A percentile compares a stretch with the other conserved stretches of the same genome.
Conservation (phyloP, 306 rosid species). For the Calophaca sinica region DNA sequence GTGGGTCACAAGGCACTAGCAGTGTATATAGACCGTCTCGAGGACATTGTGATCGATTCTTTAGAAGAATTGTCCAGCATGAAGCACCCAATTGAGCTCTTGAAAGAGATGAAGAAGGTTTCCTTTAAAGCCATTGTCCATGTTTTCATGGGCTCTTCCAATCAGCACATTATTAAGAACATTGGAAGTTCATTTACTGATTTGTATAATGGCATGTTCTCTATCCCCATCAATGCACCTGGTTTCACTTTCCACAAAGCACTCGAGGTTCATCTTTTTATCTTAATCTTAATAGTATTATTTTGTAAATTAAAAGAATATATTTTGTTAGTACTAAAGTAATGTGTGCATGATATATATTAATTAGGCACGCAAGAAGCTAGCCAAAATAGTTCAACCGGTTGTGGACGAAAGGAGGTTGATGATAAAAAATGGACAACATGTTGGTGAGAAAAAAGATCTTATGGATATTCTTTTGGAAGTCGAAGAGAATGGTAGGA, state of each 20-base stretch:
- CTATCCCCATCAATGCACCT: constrained; percentile 32
- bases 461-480: constrained; percentile 54
- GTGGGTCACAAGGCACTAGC: constrained; percentile 35
- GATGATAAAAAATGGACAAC: not conserved
- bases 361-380: constrained; percentile 45
- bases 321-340: no score
- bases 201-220: not conserved
- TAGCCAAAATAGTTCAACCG: constrained; percentile 10
- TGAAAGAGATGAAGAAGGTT: constrained; percentile 36
- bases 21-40: constrained; percentile 30
- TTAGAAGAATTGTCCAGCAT: constrained; percentile 44
- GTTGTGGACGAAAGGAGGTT: constrained; percentile 34
- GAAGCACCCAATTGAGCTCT: constrained; percentile 41
- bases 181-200: constrained; percentile 1
- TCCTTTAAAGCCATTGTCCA: constrained; percentile 46
- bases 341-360: no score
- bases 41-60: constrained; percentile 10
- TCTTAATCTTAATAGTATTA: not conserved
- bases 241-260: constrained; percentile 50
- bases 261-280: constrained; percentile 39
- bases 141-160: constrained; percentile 44
- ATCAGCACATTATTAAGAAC: not conserved
- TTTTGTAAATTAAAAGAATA: no score
- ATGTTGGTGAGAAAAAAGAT: constrained; percentile 44
- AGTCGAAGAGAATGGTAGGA: constrained; percentile 48